A percentile compares a stretch with the other conserved stretches of the same genome.
phyloP scores from a whole-genome alignment of 1,284 basidiomycete genomes.

The Ustilago hordei region DNA sequence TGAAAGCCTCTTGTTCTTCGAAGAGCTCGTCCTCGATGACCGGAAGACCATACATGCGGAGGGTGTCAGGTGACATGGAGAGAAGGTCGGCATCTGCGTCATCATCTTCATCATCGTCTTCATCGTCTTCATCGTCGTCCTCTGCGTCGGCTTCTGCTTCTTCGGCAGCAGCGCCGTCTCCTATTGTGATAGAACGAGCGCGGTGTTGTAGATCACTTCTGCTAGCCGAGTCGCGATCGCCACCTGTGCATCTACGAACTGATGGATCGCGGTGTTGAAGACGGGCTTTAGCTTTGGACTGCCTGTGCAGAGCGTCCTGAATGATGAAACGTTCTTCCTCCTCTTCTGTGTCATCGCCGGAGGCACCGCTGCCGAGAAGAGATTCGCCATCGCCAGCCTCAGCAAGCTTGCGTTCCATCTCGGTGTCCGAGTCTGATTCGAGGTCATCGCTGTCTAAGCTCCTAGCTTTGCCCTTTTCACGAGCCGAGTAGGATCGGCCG shows the following conservation, averaged over 20 bases:
- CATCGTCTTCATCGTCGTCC: conserved; percentile 41
- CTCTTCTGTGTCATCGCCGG: conserved; percentile 60
- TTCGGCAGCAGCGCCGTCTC: conserved; percentile 14
- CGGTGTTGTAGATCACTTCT: conserved; percentile 43
- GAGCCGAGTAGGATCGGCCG: conserved; percentile 22
- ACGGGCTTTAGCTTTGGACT: conserved; percentile 41
- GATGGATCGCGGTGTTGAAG: conserved; percentile 39
- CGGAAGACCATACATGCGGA: conserved; percentile 56
- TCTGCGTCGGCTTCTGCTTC: conserved; percentile 41
- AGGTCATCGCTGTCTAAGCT: conserved; percentile 45
- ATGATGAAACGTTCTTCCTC: conserved; percentile 67
- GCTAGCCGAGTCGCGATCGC: conserved; percentile 41
- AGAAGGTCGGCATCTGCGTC: conserved; percentile 43
- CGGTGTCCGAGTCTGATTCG: conserved; percentile 57
- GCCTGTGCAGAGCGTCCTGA: conserved; percentile 54
- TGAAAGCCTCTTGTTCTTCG: conserved; percentile 65
- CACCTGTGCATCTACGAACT: conserved; percentile 31
- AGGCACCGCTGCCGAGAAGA: conserved; percentile 65
- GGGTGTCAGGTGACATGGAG: conserved; percentile 57
- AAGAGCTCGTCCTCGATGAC: conserved; percentile 64
- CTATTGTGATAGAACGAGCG: conserved; percentile 38
- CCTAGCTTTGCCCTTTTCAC: conserved; percentile 48
- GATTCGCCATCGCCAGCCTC: conserved; percentile 67
- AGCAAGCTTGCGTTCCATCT: conserved; percentile 65
- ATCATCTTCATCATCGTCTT: conserved; percentile 39